Conservation (phyloP, 805 yeast genomes). For the Candida nanaspora region DNA sequence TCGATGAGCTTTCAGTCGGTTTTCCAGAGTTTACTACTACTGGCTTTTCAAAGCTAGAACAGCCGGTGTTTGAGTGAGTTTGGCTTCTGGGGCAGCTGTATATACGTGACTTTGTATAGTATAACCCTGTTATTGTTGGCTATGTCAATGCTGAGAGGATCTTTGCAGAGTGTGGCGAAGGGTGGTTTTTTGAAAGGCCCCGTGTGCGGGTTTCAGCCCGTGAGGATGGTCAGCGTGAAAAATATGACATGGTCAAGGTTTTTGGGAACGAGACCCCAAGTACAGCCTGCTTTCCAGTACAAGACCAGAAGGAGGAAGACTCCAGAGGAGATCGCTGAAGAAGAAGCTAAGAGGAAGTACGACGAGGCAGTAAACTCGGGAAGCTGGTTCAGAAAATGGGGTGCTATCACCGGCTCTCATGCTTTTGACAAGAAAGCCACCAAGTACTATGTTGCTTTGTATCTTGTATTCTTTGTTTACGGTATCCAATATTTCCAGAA, state of each 20-base stretch:
- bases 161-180: background rate
- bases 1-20: too few relatives aligned
- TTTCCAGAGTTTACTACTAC: too few relatives aligned
- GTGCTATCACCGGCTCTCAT: conserved; percentile 45
- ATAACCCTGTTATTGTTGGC: too few relatives aligned
- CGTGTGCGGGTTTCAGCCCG: background rate
- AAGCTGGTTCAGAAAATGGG: conserved; percentile 35
- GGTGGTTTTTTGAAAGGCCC: too few relatives aligned
- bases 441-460: conserved; percentile 54
- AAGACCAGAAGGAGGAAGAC: conserved; percentile 21
- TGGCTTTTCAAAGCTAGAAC: too few relatives aligned
- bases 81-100: too few relatives aligned
- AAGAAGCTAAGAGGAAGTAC: conserved; percentile 20
- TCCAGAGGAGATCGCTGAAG: conserved; percentile 20
- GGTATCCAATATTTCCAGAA: conserved; percentile 64
- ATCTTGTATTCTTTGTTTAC: conserved; percentile 46
- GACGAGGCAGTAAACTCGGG: conserved; percentile 28
- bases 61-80: too few relatives aligned
- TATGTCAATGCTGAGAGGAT: background rate
- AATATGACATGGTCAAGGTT: too few relatives aligned
- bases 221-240: background rate
- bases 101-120: too few relatives aligned
- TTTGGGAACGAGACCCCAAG: background rate
- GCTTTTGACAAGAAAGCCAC: conserved; percentile 59
- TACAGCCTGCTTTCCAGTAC: conserved; percentile 19